Evolutionary conservation across 1,284 basidiomycete genomes (phyloP).

Genomic region (Papiliotrema flavescens): DNA sequence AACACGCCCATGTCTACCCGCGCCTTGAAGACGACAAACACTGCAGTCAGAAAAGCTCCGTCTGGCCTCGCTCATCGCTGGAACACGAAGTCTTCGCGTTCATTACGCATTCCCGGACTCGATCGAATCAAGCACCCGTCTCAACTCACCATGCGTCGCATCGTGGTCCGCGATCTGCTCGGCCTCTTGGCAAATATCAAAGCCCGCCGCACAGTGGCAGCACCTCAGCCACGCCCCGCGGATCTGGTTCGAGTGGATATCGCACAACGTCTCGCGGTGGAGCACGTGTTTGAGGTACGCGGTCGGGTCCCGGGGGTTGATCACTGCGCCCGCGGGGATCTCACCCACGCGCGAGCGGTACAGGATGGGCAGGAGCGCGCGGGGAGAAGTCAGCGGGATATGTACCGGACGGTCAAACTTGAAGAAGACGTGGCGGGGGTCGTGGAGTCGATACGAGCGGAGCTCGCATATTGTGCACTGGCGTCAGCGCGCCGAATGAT

Average conservation of each 20-base stretch:
- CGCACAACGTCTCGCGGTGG: conserved; percentile 55
- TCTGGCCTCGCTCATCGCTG: not conserved
- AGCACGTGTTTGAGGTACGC: conserved; percentile 66
- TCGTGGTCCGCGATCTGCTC: conserved; percentile 75
- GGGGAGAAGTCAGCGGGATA: conserved; percentile 59
- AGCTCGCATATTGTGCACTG: conserved; percentile 76
- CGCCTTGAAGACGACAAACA: conserved; percentile 82
- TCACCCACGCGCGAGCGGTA: conserved; percentile 64
- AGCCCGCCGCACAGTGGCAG: conserved; percentile 67
- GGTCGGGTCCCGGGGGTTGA: conserved; percentile 60
- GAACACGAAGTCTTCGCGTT: too few relatives aligned
- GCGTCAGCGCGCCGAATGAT: too few relatives aligned
- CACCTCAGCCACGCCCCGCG: conserved; percentile 81
- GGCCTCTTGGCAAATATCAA: conserved; percentile 73
- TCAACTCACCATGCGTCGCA: conserved; percentile 57
- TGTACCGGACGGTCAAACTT: conserved; percentile 75
- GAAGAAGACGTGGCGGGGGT: conserved; percentile 80
- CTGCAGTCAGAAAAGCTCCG: conserved; percentile 16
- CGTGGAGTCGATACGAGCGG: conserved; percentile 70
- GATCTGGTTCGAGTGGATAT: conserved; percentile 54
- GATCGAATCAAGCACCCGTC: too few relatives aligned
- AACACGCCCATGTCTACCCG: conserved; percentile 54
- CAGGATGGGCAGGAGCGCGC: conserved; percentile 65
- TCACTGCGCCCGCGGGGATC: conserved; percentile 50
- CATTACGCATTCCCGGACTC: too few relatives aligned